Evolutionary conservation across 2,329 filamentous ascomycete species (phyloP).

Genomic region (Phialemoniopsis sp.): DNA sequence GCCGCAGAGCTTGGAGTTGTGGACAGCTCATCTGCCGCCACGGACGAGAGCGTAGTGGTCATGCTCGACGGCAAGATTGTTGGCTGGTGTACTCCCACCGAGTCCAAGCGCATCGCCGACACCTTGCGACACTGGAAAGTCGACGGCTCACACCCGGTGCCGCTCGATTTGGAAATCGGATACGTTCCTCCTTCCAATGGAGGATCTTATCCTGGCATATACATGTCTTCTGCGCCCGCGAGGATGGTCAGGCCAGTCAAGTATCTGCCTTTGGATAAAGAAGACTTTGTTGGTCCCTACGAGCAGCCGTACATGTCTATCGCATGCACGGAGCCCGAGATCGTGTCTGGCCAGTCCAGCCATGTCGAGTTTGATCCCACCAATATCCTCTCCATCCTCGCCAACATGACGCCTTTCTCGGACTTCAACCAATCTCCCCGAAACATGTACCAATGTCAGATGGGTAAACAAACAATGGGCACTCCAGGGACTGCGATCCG

Average conservation of each 20-base stretch:
- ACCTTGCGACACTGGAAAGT: slow-evolving; percentile 95
- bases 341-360: slow-evolving; percentile 82
- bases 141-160: slow-evolving; percentile 75
- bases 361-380: slow-evolving; percentile 94
- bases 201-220: slow-evolving; percentile 94
- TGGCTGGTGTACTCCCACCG: slow-evolving; percentile 83
- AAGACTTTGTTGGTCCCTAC: slow-evolving; percentile 86
- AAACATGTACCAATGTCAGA: slow-evolving; percentile 99
- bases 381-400: slow-evolving; percentile 94
- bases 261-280: slow-evolving; percentile 80
- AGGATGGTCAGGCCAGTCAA: slow-evolving; percentile 90
- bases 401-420: slow-evolving; percentile 98
- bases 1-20: slow-evolving; percentile 77
- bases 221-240: slow-evolving; percentile 82
- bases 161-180: slow-evolving; percentile 83
- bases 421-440: slow-evolving; percentile 97
- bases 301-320: slow-evolving; percentile 99
- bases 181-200: slow-evolving; percentile 83
- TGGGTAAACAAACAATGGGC: slow-evolving; percentile 99
- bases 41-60: slow-evolving; percentile 80
- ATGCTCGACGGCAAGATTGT: slow-evolving; percentile 88
- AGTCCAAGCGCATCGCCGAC: slow-evolving; percentile 77
- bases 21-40: slow-evolving; percentile 69
- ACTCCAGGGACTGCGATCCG: slow-evolving; percentile 81
- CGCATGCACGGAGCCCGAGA: slow-evolving; percentile 82